phyloP scores from a whole-genome alignment of 1,284 basidiomycete genomes.

The Ganoderma boninense region DNA sequence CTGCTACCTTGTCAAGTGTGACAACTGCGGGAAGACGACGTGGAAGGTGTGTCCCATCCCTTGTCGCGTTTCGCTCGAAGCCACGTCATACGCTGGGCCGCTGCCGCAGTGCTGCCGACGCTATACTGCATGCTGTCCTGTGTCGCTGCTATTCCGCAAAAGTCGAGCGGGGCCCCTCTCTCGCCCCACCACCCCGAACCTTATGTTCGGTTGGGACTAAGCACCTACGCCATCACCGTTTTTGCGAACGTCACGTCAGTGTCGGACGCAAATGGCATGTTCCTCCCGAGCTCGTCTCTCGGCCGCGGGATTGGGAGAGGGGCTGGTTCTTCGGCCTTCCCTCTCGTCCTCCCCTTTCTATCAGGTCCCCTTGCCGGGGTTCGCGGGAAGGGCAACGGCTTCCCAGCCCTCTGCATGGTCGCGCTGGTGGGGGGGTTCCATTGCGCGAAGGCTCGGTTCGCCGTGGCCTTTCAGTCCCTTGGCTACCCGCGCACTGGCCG shows the following conservation, averaged over 20 bases:
- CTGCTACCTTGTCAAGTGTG: slow-evolving; percentile 68
- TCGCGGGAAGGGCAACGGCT: slow-evolving; percentile 4
- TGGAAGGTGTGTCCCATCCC: slow-evolving; percentile 63
- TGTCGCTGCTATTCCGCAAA: neutral
- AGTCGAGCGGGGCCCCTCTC: slow-evolving; percentile 1
- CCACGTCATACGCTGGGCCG: neutral
- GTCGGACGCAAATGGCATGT: neutral
- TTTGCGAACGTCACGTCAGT: neutral
- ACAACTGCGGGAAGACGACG: slow-evolving; percentile 73
- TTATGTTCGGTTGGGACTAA: neutral
- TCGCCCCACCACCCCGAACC: slow-evolving; percentile 7
- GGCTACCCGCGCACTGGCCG: neutral
- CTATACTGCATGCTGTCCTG: too few species aligned
- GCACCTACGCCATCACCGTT: neutral
- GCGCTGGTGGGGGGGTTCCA: neutral
- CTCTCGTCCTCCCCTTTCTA: neutral
- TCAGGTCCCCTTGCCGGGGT: neutral
- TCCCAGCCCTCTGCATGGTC: neutral
- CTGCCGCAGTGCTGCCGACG: neutral
- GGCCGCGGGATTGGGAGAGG: neutral
- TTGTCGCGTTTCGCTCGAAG: neutral
- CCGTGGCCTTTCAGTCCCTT: neutral
- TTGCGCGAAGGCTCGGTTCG: neutral
- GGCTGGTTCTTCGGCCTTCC: neutral
- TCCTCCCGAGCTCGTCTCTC: neutral